Percentiles rank a stretch among this genome's conserved stretches.
Evolutionary conservation across 1,139 yeast genomes (phyloP).

Genomic region (Taiozyma sp.): DNA sequence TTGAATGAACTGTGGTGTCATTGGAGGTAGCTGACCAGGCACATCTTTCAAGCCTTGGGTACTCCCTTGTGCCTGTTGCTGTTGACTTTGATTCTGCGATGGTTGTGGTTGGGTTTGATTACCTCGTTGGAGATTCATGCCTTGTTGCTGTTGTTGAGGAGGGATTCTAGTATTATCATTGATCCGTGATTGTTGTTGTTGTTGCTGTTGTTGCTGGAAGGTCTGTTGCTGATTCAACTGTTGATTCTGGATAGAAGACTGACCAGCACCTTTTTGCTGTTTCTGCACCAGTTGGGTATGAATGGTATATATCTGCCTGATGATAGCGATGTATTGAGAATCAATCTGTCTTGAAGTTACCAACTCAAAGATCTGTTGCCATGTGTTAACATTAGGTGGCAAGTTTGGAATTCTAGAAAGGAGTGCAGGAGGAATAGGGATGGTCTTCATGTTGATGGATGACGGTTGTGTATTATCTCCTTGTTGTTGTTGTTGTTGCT

Average conservation of each 20-base stretch:
- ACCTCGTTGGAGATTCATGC: background rate
- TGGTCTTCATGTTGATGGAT: constrained; percentile 40
- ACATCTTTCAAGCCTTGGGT: background rate
- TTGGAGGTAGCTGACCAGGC: constrained; percentile 5
- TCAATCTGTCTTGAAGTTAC: constrained; percentile 57
- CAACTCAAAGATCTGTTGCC: constrained; percentile 78
- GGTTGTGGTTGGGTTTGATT: constrained; percentile 4
- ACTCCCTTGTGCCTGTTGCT: constrained; percentile 1
- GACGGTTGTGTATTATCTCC: constrained; percentile 14
- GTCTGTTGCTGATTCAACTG: constrained; percentile 9
- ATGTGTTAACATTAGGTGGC: constrained; percentile 79
- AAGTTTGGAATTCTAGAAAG: constrained; percentile 69
- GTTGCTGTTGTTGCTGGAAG: constrained; percentile 1
- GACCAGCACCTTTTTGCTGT: constrained; percentile 16
- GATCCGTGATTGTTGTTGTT: constrained; percentile 14
- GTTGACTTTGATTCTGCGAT: background rate
- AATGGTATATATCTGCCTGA: constrained; percentile 57
- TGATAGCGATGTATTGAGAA: constrained; percentile 46
- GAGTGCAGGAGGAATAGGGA: constrained; percentile 74
- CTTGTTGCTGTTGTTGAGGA: constrained; percentile 17
- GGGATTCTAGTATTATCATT: constrained; percentile 2
- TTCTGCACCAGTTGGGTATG: constrained; percentile 45
- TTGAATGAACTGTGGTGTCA: constrained; percentile 19
- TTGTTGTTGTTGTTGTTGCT: constrained; percentile 8
- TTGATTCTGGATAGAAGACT: constrained; percentile 3